phyloP scores from a whole-genome alignment of 169 alveolate genomes.

The Plasmodium relictum region DNA sequence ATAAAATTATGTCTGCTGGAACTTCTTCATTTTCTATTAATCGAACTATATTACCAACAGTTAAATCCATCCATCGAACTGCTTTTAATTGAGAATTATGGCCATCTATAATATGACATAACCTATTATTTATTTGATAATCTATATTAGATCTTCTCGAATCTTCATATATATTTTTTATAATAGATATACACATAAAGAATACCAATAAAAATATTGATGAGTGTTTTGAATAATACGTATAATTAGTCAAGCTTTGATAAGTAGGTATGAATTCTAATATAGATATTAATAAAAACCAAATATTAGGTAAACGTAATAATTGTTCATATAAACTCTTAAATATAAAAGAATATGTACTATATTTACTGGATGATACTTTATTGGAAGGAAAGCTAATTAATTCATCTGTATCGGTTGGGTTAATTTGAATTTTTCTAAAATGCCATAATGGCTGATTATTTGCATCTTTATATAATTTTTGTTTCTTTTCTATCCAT shows the following conservation, averaged over 20 bases:
- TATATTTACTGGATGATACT: constrained; percentile 51
- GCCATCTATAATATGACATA: constrained; percentile 81
- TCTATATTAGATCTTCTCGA: constrained; percentile 81
- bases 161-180: constrained; percentile 79
- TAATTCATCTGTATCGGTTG: constrained; percentile 81
- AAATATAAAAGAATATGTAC: constrained; percentile 79
- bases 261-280: constrained; percentile 77
- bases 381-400: constrained; percentile 81
- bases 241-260: constrained; percentile 75
- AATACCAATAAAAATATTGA: constrained; percentile 70
- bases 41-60: constrained; percentile 86
- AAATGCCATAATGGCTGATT: constrained; percentile 87
- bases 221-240: constrained; percentile 41
- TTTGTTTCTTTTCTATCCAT: constrained; percentile 81
- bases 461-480: constrained; percentile 83
- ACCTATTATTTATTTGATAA: constrained; percentile 80
- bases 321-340: constrained; percentile 77
- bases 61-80: constrained; percentile 80
- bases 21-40: constrained; percentile 84
- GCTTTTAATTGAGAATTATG: constrained; percentile 77
- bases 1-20: constrained; percentile 85
- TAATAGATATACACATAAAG: constrained; percentile 80
- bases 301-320: constrained; percentile 73
- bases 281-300: constrained; percentile 65
- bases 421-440: constrained; percentile 84